Base-by-base conservation (phyloP, 2,329 filamentous ascomycete genomes). In the Trichophaea hybrida region DNA sequence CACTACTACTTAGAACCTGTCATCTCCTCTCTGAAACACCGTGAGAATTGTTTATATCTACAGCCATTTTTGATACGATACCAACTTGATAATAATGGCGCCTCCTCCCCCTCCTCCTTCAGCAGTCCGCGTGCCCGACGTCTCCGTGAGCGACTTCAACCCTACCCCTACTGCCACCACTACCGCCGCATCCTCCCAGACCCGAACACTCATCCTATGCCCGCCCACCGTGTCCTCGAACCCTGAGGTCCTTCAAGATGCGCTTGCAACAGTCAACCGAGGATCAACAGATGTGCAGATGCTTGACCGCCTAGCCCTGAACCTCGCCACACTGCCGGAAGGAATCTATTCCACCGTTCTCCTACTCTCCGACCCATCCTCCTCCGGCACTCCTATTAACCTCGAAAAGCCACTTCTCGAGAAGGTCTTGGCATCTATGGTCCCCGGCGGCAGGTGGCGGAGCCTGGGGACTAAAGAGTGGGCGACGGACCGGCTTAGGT, bases 171-270 rank as follows among this genome's bases (percentile, higher is more conserved):
- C 55, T 24, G 7, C 64, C 17, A 59, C 55, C 43, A n/a, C 57
- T 61, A 62, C 71, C 58, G 68, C 72, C 62, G 12, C 38, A 13
- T 32, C 55, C 12, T 4, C 31, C 33, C 15, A 15, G 13, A n/a
- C 31, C 31, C 81, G 84, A 72, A 91, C 84, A 35, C 83, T 95
- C 64, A 82, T 95, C 44, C 83, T 97, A 63, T 89, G 91, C 35
- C 91, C 93, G 57, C 90, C 93, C 10, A 94, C 89, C 31, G 80
- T 97, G 68, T 85, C 93, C 66, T 82, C 88, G 58, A 85, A 94
- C 73, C 87, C 90, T 67, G 84, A 88, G 66, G 82, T 82, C 68
- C 78, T 97, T 65, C 80, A 82, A 65, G 75, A 76, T 66, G 77
- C 93, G 63, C 80, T 94, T 69, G 77, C 82, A 61, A 76, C 81